A percentile compares a stretch with the other conserved stretches of the same genome.
Conservation (phyloP, 2,329 filamentous ascomycete genomes). For the Talaromyces funiculosus region DNA sequence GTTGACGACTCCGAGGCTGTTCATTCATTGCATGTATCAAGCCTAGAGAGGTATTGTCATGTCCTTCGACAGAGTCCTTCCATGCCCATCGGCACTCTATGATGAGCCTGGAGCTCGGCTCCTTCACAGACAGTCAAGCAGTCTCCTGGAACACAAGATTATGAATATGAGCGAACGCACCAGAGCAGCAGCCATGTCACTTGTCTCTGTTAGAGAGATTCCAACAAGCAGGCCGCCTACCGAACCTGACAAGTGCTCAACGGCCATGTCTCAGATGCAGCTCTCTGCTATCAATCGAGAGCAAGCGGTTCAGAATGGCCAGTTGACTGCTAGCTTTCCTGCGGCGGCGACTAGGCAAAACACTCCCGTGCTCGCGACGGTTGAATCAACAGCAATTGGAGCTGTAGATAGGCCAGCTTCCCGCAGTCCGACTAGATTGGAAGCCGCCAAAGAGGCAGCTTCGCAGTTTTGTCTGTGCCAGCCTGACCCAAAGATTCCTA, state of each 20-base stretch:
- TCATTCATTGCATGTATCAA: neutral
- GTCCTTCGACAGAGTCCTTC: constrained; percentile 47
- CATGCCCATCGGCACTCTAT: constrained; percentile 38
- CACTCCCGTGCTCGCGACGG: neutral
- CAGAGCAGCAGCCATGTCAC: constrained; percentile 2
- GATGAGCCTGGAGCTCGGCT: constrained; percentile 33
- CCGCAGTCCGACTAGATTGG: constrained; percentile 30
- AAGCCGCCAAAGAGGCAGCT: constrained; percentile 36
- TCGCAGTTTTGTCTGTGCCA: constrained; percentile 62
- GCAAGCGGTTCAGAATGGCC: constrained; percentile 21
- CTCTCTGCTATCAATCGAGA: constrained; percentile 24
- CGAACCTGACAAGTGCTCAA: constrained; percentile 6
- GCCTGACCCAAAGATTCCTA: constrained; percentile 64
- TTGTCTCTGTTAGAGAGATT: neutral
- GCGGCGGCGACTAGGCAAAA: constrained; percentile 1
- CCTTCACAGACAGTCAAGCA: constrained; percentile 27
- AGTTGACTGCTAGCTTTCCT: constrained; percentile 12
- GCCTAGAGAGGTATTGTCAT: constrained; percentile 21
- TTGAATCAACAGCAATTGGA: neutral
- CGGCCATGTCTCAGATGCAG: constrained; percentile 18
- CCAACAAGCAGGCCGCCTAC: neutral
- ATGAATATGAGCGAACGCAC: constrained; percentile 29
- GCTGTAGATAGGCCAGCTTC: constrained; percentile 25
- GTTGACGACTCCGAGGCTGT: constrained; percentile 11
- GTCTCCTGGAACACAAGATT: constrained; percentile 38